Conservation (phyloP, 2,329 filamentous ascomycete species). For the Fusarium piperis region DNA sequence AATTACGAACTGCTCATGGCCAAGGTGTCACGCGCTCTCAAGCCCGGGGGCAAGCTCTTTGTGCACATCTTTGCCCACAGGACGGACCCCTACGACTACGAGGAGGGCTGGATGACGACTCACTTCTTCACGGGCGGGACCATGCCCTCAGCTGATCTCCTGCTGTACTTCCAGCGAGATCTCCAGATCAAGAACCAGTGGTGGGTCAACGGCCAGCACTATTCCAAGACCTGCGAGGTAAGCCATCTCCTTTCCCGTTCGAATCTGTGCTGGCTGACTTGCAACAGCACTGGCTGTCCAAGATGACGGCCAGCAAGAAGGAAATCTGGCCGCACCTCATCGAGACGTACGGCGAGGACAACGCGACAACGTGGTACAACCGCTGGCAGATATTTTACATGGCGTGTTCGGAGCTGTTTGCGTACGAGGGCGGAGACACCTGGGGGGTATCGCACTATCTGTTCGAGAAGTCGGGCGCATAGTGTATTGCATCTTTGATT, state of each 20-base stretch:
- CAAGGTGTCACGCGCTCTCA: constrained; percentile 69
- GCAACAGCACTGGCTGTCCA: constrained; percentile 67
- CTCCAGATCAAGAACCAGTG: constrained; percentile 70
- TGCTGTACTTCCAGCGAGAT: constrained; percentile 73
- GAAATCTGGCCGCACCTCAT: constrained; percentile 71
- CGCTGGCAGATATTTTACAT: constrained; percentile 79
- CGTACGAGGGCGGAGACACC: constrained; percentile 70
- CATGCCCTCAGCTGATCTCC: constrained; percentile 74
- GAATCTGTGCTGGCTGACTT: not conserved
- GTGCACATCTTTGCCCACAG: constrained; percentile 75
- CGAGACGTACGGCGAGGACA: constrained; percentile 71
- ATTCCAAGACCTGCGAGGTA: constrained; percentile 75
- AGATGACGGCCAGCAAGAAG: constrained; percentile 67
- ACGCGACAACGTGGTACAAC: constrained; percentile 71
- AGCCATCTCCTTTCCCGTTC: constrained; percentile 21
- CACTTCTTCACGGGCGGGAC: constrained; percentile 79
- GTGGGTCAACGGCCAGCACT: constrained; percentile 77
- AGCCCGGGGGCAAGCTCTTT: constrained; percentile 72
- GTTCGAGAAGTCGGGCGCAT: constrained; percentile 65
- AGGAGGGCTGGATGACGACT: constrained; percentile 78
- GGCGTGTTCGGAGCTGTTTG: constrained; percentile 76
- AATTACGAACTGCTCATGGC: constrained; percentile 75
- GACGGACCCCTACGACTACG: constrained; percentile 74
- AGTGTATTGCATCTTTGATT: constrained; percentile 6
- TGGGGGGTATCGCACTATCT: constrained; percentile 76